Evolutionary conservation across 2,329 filamentous ascomycete species (phyloP), one percentile per base, ranked within the genome.

Genomic region (Endocalyx cinctus): DNA sequence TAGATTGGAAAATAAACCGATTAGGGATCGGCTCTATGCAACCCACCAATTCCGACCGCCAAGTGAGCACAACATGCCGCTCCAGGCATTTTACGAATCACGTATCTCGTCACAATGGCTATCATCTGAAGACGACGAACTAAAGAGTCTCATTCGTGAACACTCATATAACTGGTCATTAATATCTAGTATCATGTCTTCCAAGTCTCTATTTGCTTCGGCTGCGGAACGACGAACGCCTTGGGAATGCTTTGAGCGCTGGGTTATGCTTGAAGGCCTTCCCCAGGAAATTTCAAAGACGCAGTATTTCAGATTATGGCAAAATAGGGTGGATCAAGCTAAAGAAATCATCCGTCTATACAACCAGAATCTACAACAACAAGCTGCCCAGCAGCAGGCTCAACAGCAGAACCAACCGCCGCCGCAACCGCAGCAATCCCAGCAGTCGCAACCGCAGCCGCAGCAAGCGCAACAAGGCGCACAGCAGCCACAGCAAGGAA

Each of bases 221-320:
- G 87, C 87, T 2, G 80, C 87, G 10, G 90, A 97, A 56, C 77
- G 92, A 41, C 78, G 92, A 29, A 97, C 90, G 3, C 88, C 90
- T 0, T 98, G 92, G 92, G 92, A 98, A 63, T 98, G 92, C 56
- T 98, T 98, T 50, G 92, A 98, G 61, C 78, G 92, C 27, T 98
- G 90, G 90, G 84, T 96, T 34, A 82, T 85, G 47, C 67, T 97
- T 10, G 92, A 97, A 62, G 88, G 89, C 1, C 69, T 96, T 23
- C 90, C 92, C 5, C 78, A 83, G 10, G 92, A 98, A 45, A 94
- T 97, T 83, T 82, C 84, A 13, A 95, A 95, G 64, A 95, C 87
- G 1, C 84, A 89, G 27, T 98, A 97, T 57, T 98, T 97, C 70
- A 87, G 88, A 52, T 63, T 74, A 2, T 82, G 81, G 52, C 78